These are phyloP conservation scores for Lepidium aucheri DNA, from an alignment of 345 rosid species.

Conservation along the genomic window DNA sequence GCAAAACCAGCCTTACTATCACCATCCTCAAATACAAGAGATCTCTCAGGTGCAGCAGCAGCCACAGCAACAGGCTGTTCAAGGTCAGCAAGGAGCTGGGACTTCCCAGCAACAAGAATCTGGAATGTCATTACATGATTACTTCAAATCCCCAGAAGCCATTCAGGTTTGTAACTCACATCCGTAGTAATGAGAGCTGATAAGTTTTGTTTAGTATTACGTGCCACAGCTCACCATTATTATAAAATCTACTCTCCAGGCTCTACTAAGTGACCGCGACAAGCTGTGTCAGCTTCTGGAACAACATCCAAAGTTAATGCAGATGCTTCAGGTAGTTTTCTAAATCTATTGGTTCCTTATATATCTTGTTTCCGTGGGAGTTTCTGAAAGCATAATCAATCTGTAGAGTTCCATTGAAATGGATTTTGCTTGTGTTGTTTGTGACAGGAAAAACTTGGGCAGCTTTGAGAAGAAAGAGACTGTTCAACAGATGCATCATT, in stretches of 20 bases:
- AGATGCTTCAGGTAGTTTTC: slow-evolving; percentile 86
- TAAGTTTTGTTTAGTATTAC: slow-evolving; percentile 2
- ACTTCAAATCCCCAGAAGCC: slow-evolving; percentile 88
- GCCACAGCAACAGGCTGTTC: slow-evolving; percentile 47
- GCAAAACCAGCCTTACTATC: slow-evolving; percentile 55
- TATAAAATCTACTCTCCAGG: slow-evolving; percentile 34
- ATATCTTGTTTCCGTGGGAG: neutral
- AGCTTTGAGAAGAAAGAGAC: slow-evolving; percentile 33
- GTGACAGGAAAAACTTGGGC: slow-evolving; percentile 76
- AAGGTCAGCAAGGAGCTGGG: slow-evolving; percentile 53
- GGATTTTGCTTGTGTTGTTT: slow-evolving; percentile 14
- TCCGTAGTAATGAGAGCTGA: neutral
- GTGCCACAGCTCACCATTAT: slow-evolving; percentile 4
- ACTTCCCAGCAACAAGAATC: slow-evolving; percentile 58
- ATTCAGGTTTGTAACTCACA: slow-evolving; percentile 52
- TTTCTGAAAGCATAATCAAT: neutral
- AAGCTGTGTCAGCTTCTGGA: slow-evolving; percentile 97
- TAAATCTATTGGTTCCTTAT: neutral
- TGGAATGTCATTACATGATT: slow-evolving; percentile 84
- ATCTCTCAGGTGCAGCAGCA: slow-evolving; percentile 53
- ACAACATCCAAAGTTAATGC: slow-evolving; percentile 92
- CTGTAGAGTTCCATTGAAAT: slow-evolving; percentile 14
- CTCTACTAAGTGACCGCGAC: slow-evolving; percentile 80
- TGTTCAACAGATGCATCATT: neutral
- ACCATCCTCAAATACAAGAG: slow-evolving; percentile 68